Evolutionary conservation across 1,284 basidiomycete genomes (phyloP).

Genomic region (Cystobasidium pallidum): DNA sequence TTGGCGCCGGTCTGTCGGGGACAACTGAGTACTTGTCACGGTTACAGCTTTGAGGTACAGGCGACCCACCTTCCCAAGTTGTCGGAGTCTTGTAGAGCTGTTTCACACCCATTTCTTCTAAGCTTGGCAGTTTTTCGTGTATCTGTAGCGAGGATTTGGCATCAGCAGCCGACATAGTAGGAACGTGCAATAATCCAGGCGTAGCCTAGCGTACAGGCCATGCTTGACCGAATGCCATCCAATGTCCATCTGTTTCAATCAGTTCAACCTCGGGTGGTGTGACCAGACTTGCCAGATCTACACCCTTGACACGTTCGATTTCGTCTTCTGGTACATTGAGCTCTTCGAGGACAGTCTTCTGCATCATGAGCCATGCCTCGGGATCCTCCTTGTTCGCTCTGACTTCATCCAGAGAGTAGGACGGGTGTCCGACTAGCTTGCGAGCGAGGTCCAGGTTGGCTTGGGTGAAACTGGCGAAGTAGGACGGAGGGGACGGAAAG

Average conservation of each 20-base stretch:
- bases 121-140: conserved; percentile 50
- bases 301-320: conserved; percentile 39
- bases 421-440: conserved; percentile 44
- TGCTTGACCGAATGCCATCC: conserved; percentile 54
- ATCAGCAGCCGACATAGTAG: neutral
- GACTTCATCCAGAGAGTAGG: conserved; percentile 16
- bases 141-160: conserved; percentile 37
- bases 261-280: conserved; percentile 54
- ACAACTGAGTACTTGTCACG: neutral
- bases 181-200: neutral
- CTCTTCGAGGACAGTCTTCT: conserved; percentile 27
- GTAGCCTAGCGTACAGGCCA: conserved; percentile 51
- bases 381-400: conserved; percentile 1
- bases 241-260: conserved; percentile 54
- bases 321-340: conserved; percentile 42
- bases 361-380: conserved; percentile 6
- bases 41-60: too few species aligned
- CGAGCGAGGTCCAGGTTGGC: conserved; percentile 51
- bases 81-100: conserved; percentile 48
- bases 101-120: conserved; percentile 52
- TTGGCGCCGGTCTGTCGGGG: conserved; percentile 38
- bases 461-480: conserved; percentile 53
- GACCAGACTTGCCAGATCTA: conserved; percentile 49
- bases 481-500: conserved; percentile 54
- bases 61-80: conserved; percentile 30